Evolutionary conservation across 2,329 filamentous ascomycete genomes (phyloP), one percentile per base, ranked within the genome.

Genomic region (Aspergillus clavatus): DNA sequence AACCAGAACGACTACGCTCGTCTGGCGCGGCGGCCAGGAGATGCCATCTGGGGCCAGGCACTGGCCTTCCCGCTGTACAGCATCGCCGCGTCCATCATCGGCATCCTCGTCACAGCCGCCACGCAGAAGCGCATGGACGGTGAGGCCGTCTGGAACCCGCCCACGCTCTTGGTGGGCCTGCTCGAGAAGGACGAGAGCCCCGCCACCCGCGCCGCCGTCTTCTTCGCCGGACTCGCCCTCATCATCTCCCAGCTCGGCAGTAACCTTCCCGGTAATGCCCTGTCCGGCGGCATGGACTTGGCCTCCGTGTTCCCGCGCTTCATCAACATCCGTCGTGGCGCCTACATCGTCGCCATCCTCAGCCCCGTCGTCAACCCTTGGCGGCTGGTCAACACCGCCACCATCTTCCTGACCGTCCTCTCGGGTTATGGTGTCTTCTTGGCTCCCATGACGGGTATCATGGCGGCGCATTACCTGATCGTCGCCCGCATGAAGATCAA

Each of bases 321-420:
- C 49, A 72, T 82, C 60, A 79, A 78, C 56, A 80, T 81, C 46
- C 65, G 77, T 4, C 71, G 79, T 2, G 79, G 79, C 1, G 70
- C 70, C 2, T 75, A 75, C 47, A 61, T 81, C 31, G 72, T 69
- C 4, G 65, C 72, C 0, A 50, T 76, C 1, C 7, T 59, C 2
- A 53, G 53, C 3, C 43, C 52, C 5, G 56, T 48, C 7, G 49
- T 50, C 10, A 57, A 59, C 21, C 58, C 58, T 1, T 61, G 58
- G 58, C 49, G 52, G 16, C 43, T 60, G 5, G 48, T 57, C 1
- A 58, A 56, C 24, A 57, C 54, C 2, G 52, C 59, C 1, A 56
- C 53, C 1, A 51, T 40, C 0, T 61, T 61, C 21, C 35, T 61
- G 1, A 46, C 50, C 1, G 55, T 59, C 1, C 39, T 60, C 11